phyloP scores from a whole-genome alignment of 2,329 filamentous ascomycete genomes.

The Fusarium irregulare region DNA sequence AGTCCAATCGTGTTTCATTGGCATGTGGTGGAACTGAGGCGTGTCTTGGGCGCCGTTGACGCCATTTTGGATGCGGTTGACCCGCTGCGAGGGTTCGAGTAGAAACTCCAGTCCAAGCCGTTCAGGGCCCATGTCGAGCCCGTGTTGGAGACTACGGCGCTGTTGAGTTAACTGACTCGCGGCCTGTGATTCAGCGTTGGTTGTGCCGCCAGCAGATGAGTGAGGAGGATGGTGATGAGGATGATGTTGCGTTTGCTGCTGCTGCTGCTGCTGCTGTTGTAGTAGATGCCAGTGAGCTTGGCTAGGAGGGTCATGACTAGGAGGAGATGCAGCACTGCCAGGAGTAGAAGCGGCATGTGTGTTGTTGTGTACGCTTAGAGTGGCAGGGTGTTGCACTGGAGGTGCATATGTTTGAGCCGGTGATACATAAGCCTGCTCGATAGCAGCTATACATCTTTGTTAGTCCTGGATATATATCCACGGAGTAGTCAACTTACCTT shows the following conservation, averaged over 20 bases:
- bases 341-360: conserved; percentile 44
- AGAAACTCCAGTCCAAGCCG: conserved; percentile 79
- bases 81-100: conserved; percentile 69
- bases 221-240: conserved; percentile 23
- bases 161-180: conserved; percentile 57
- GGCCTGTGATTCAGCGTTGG: conserved; percentile 28
- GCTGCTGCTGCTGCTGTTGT: conserved; percentile 26
- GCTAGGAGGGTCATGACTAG: conserved; percentile 31
- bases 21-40: conserved; percentile 57
- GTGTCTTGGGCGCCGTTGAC: conserved; percentile 61
- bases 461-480: background rate
- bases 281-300: conserved; percentile 35
- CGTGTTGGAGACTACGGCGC: conserved; percentile 62
- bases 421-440: conserved; percentile 50
- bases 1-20: conserved; percentile 64
- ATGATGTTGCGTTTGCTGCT: conserved; percentile 26
- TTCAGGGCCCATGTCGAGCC: conserved; percentile 71
- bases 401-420: conserved; percentile 47
- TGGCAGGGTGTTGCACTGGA: conserved; percentile 38
- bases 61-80: conserved; percentile 63
- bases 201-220: background rate
- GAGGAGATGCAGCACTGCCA: conserved; percentile 42
- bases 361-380: conserved; percentile 33
- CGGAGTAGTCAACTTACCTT: conserved; percentile 35
- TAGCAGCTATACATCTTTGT: conserved; percentile 35